Conservation (phyloP, 192 early-diverging fungal genomes). For the Backusella mclennaniae region DNA sequence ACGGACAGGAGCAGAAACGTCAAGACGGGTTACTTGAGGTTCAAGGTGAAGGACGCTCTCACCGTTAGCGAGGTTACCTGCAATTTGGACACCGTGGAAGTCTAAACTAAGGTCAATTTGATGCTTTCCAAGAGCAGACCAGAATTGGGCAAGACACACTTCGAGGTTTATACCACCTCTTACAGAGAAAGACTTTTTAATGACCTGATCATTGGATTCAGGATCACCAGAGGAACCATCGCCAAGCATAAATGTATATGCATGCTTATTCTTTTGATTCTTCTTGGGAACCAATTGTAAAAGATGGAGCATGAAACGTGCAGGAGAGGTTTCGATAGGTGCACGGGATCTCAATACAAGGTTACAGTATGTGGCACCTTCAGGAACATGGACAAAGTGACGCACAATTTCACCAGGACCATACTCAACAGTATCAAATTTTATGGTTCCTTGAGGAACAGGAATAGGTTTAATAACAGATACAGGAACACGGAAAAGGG, state of each 20-base stretch:
- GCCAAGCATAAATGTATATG: conserved; percentile 54
- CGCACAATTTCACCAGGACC: conserved; percentile 77
- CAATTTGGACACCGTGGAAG: conserved; percentile 77
- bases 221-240: conserved; percentile 61
- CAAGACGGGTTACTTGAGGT: conserved; percentile 64
- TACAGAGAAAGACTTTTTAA: conserved; percentile 57
- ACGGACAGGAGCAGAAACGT: conserved; percentile 67
- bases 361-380: conserved; percentile 77
- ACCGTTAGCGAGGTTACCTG: conserved; percentile 43
- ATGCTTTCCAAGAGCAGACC: conserved; percentile 75
- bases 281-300: conserved; percentile 77
- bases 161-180: conserved; percentile 74
- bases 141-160: conserved; percentile 83
- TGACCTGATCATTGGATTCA: conserved; percentile 55
- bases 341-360: conserved; percentile 34
- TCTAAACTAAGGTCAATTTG: conserved; percentile 64
- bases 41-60: conserved; percentile 38
- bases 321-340: conserved; percentile 51
- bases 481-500: conserved; percentile 84
- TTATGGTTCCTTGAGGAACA: conserved; percentile 37
- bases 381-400: conserved; percentile 79
- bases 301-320: conserved; percentile 66
- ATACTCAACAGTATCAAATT: conserved; percentile 62
- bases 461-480: conserved; percentile 79
- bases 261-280: conserved; percentile 57